Percentiles rank a stretch among this genome's conserved stretches.
Evolutionary conservation across 2,329 filamentous ascomycete genomes (phyloP).

Genomic region (Apiospora sp.): DNA sequence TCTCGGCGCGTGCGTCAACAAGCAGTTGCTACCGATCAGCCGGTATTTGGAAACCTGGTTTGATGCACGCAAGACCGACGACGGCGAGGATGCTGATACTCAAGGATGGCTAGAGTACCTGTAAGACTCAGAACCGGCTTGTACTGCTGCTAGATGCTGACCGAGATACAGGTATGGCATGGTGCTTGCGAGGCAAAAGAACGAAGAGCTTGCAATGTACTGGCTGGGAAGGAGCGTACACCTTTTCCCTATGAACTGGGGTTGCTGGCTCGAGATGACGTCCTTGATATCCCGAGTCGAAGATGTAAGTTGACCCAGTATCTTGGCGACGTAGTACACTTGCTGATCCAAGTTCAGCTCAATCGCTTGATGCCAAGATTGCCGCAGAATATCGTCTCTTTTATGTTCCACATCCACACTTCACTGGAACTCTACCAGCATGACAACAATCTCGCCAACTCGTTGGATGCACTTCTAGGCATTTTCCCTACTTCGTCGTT

Average conservation of each 20-base stretch:
- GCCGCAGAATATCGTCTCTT: conserved; percentile 89
- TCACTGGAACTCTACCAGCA: conserved; percentile 93
- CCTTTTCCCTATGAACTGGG: conserved; percentile 94
- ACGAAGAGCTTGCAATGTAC: conserved; percentile 82
- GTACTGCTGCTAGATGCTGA: conserved; percentile 29
- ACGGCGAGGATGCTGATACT: conserved; percentile 67
- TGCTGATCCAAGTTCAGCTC: conserved; percentile 57
- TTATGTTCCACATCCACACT: conserved; percentile 91
- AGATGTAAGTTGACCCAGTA: conserved; percentile 66
- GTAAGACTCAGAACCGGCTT: conserved; percentile 44
- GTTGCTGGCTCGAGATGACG: conserved; percentile 92
- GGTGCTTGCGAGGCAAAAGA: conserved; percentile 88
- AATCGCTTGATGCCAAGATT: conserved; percentile 75
- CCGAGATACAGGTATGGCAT: conserved; percentile 74
- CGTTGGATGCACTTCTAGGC: conserved; percentile 77
- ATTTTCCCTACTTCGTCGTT: conserved; percentile 92
- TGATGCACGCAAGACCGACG: conserved; percentile 65
- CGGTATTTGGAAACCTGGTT: conserved; percentile 85
- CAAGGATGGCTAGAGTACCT: conserved; percentile 96
- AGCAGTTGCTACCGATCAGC: conserved; percentile 80
- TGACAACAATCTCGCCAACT: conserved; percentile 75
- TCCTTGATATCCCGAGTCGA: conserved; percentile 80
- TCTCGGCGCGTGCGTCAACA: conserved; percentile 83
- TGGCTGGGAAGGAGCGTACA: conserved; percentile 91
- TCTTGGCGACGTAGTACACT: background rate